Base-by-base conservation (phyloP, 2,329 filamentous ascomycete genomes). In the Daldinia sp. region DNA sequence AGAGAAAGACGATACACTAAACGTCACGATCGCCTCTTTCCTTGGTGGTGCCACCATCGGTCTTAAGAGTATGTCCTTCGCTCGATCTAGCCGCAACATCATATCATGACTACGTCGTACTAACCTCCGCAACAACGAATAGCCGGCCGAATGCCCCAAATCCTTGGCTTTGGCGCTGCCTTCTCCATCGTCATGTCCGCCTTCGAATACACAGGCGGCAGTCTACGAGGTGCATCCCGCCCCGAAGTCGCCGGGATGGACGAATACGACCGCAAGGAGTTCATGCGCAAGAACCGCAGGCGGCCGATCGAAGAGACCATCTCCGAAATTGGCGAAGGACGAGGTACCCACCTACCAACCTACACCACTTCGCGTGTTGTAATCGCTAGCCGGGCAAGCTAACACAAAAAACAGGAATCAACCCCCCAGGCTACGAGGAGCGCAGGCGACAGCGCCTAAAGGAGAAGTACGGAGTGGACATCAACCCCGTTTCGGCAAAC, bases 391-490 rank as follows among this genome's bases (percentile, higher is more conserved):
- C 11, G 23, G 19, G 7, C 30, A 13, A 13, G 29, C 43, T 43
- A 49, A 58, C 60, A 41, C 58, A 49, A 43, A 30, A 19, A 21
- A 23, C 25, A 97, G 93, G 91, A 57, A 92, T 97, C 72, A 85
- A 89, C 70, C 90, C 86, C 37, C 89, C 91, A 13, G 92, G 92
- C 52, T 97, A 95, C 75, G 90, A 92, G 71, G 92, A 96, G 82
- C 85, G 94, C 77, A 88, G 94, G 77, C 87, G 87, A 69, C 83
- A 93, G 81, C 86, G 92, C 71, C 85, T 97, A 77, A 89, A 92
- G 85, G 89, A 93, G 79, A 92, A 89, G 78, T 97, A 97, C 74
- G 93, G 93, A 61, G 87, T 96, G 73, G 93, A 96, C 69, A 88
- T 97, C 74, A 86, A 90, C 73, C 85, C 88, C 57, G 86, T 89